A percentile compares a stretch with the other conserved stretches of the same genome.
These are phyloP conservation scores for Brassica carinata DNA, from an alignment of 345 rosid genomes.

Conservation along the genomic window DNA sequence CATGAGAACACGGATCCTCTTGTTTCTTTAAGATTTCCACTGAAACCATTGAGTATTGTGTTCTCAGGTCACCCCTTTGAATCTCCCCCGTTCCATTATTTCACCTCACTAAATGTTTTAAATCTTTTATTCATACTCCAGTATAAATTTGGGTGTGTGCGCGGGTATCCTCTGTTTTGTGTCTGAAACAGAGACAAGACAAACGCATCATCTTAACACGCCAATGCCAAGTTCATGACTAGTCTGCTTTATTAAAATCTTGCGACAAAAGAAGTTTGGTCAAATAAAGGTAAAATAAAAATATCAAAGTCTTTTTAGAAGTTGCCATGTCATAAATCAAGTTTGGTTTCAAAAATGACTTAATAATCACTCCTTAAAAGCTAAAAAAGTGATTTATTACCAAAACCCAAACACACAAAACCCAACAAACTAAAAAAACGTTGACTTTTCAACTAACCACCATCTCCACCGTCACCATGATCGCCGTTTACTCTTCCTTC, in stretches of 20 bases:
- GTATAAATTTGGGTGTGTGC: neutral
- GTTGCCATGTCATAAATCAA: slow-evolving; percentile 29
- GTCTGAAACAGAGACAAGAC: slow-evolving; percentile 7
- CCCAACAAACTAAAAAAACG: slow-evolving; percentile 9
- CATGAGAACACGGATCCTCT: slow-evolving; percentile 32
- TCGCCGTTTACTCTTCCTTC: slow-evolving; percentile 42
- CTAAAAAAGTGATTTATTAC: neutral
- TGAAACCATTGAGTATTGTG: slow-evolving; percentile 29
- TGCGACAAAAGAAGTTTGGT: neutral
- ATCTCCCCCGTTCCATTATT: slow-evolving; percentile 2
- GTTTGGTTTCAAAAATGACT: slow-evolving; percentile 34
- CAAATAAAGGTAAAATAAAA: neutral
- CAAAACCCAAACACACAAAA: neutral
- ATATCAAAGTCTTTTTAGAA: slow-evolving; percentile 20
- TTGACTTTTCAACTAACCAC: slow-evolving; percentile 24
- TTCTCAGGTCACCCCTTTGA: slow-evolving; percentile 46
- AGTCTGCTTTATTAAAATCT: neutral
- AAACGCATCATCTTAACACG: neutral
- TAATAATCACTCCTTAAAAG: slow-evolving; percentile 22
- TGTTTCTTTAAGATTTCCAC: neutral
- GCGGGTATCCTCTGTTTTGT: slow-evolving; percentile 1
- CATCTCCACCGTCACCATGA: slow-evolving; percentile 26
- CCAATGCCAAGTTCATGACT: slow-evolving; percentile 1
- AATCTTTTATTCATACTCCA: neutral
- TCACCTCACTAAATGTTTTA: neutral